Base-by-base conservation (phyloP, 805 yeast genomes). In the Metschnikowia lachancei region DNA sequence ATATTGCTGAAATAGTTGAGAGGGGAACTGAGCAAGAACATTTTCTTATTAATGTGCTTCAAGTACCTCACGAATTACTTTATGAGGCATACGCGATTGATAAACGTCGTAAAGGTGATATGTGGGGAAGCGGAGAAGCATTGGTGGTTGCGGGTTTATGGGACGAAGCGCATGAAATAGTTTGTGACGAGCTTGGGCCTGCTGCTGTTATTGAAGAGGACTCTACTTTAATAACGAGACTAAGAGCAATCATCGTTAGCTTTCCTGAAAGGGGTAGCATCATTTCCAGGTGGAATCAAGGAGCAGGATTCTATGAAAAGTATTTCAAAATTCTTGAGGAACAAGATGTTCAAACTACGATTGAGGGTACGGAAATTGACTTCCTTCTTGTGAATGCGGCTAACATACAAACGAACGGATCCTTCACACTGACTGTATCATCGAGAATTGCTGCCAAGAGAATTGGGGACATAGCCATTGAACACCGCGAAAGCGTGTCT, bases 131-230 rank as follows among this genome's bases (percentile, higher is more conserved):
- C 54, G 81, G 83, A 1, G 69, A 74, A 38, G 78, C 83, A 24
- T 74, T 85, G 38, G 64, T 88, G 1, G 73, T 70, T 11, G 96
- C 96, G 0, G 71, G 69, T 10, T 62, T 76, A 41, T 78, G 78
- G 69, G 70, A 65, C 0, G 81, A 78, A 33, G 96, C 96, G 0
- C 94, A 87, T 57, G 60, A 65, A 2, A 66, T 80, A 1, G 64
- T 87, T 3, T 55, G 82, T 8, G 59, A 67, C 1, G 61, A 72
- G 3, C 84, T 89, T 26, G 98, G 92, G 0, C 98, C 98, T 8
- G 62, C 65, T 12, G 77, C 83, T 3, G 78, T 91, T 1, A 76
- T 83, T 13, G 70, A 77, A n/a, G 75, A 77, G 46, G 65, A 62
- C 12, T 5, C 52, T 36, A 30, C 39, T 1, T 67, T 71, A 17